Conservation (phyloP, 495 filamentous ascomycete genomes). For the Staphylotrichum tortipilum region DNA sequence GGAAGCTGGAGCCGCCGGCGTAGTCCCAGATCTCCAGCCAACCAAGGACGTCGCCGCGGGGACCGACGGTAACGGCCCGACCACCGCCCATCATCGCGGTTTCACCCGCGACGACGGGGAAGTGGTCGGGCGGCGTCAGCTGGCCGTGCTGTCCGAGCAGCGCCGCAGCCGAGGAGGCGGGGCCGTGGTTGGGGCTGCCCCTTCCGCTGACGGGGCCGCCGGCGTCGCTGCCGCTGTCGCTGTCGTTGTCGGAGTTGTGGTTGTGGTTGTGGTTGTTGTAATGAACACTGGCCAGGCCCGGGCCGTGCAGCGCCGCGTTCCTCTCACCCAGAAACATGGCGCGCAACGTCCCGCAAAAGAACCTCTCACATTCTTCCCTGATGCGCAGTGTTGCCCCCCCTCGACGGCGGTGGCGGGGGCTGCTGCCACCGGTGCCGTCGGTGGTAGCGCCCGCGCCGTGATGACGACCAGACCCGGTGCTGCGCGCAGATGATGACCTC, state of each 20-base stretch:
- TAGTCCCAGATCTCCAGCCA: constrained; percentile 88
- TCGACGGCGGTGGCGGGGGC: constrained; percentile 44
- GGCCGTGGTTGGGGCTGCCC: too few species aligned
- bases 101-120: constrained; percentile 20
- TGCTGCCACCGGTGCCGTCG: constrained; percentile 25
- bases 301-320: constrained; percentile 63
- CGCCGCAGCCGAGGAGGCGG: too few species aligned
- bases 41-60: constrained; percentile 24
- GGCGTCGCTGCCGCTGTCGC: not conserved
- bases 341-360: constrained; percentile 92
- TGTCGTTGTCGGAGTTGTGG: constrained; percentile 1
- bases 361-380: constrained; percentile 99
- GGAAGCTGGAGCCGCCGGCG: constrained; percentile 67
- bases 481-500: constrained; percentile 28
- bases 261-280: constrained; percentile 31
- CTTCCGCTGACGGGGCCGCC: too few species aligned
- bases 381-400: constrained; percentile 91
- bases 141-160: constrained; percentile 21
- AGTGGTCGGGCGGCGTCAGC: constrained; percentile 37
- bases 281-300: constrained; percentile 61
- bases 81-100: constrained; percentile 12
- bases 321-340: constrained; percentile 93
- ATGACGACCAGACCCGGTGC: constrained; percentile 17
- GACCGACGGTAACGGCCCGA: constrained; percentile 2
- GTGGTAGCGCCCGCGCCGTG: constrained; percentile 6